Base-by-base conservation (phyloP, 169 alveolate species). In the Cryptosporidium tyzzeri region DNA sequence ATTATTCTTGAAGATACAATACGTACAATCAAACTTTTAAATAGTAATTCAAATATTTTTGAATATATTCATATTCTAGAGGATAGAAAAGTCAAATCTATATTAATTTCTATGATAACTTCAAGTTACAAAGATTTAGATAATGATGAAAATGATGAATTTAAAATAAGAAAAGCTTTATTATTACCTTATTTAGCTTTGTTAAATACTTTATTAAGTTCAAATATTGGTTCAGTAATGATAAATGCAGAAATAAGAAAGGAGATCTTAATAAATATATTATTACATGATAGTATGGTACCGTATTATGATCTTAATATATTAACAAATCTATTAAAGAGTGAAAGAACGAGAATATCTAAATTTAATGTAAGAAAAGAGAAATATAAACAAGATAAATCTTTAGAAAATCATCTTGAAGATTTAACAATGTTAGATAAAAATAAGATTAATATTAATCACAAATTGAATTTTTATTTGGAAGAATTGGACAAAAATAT, bases 151-250 rank as follows among this genome's bases (percentile, higher is more conserved):
- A 53, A 53, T 18, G 85, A 71, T 14, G 69, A 53, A 23, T 71
- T 10, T 23, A 9, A 10, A 0, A 71, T 50, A 71, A 21, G 4
- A 37, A 16, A 37, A 33, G 14, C 48, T 14, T 65, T 26, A n/a
- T 23, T 69, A 35, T 3, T 73, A 73, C 86, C 86, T n/a, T 73
- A 73, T 39, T 33, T 73, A n/a, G 33, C 86, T 3, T 29, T 73
- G 6, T 23, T 73, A 10, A 73, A 39, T 50, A 26, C 44, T 8
- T 12, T 73, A 16, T 18, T 73, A 4, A 5, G 12, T 41, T 73
- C 86, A 12, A 59, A 35, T 26, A 55, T 73, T 31, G 70, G 71
- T 5, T 31, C 48, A 12, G 31, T 73, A 7, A 44, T 73, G n/a
- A 33, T 59, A 23, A 37, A 37, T 21, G 33, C 51, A 26, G 59